Base-by-base conservation (phyloP, 1,139 yeast genomes). In the Suhomyces panamericanus region DNA sequence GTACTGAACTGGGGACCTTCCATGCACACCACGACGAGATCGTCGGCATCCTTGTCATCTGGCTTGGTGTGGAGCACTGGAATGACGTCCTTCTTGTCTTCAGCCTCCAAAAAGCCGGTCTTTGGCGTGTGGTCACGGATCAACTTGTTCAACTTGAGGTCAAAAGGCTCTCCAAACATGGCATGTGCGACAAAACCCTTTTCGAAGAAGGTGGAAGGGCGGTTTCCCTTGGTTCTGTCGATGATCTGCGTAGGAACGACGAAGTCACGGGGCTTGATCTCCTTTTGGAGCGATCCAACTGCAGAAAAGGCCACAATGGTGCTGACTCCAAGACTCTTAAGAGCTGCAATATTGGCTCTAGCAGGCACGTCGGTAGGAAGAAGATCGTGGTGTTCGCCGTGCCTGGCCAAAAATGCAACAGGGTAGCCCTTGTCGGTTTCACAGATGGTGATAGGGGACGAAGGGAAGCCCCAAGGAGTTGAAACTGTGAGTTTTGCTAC, bases 1-100 rank as follows among this genome's bases (percentile, higher is more conserved):
- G 99, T 93, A 39, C 96, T 85, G 68, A 93, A 93, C 47, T 95
- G 96, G 3, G 99, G 99, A 33, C 99, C 99, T 68, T 93, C 99
- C 99, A 93, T 93, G 69, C 99, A 93, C 50, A 95, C 78, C 38
- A 95, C 81, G 2, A 95, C 86, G 50, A 87, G 71, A 59, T 91
- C 97, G 45, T 83, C 84, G 42, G 70, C 72, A 20, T 66, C 66
- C 51, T 77, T 77, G 39, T 81, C 72, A 43, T 63, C 66, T 20
- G 60, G 53, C 61, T 77, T 80, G 46, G 86, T 73, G 66, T 85
- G 91, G 57, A 85, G 73, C 29, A 64, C 63, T 9, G 79, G 78
- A 38, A 64, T 60, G n/a, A 40, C 44, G 5, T 40, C 48, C 13
- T 48, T 50, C 35, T 48, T 51, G 43, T 72, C 79, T 34, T 69